Percentiles rank a stretch among this genome's conserved stretches.
Evolutionary conservation across 2,329 filamentous ascomycete species (phyloP).

Genomic region (Sphaerulina vaccinii): DNA sequence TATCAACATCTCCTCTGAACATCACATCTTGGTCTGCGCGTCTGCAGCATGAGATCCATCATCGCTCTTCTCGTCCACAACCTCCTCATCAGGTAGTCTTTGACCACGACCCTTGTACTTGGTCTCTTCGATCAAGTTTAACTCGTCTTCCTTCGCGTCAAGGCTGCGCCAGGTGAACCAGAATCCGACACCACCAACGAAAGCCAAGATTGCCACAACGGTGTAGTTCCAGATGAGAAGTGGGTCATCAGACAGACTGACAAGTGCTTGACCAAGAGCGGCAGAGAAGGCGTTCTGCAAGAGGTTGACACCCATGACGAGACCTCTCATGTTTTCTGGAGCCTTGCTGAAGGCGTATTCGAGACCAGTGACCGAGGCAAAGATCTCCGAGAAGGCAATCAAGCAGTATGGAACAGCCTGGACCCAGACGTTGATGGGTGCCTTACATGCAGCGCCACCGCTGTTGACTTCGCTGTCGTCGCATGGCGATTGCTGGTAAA

Average conservation of each 20-base stretch:
- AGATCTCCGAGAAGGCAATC: slow-evolving; percentile 46
- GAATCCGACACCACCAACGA: slow-evolving; percentile 62
- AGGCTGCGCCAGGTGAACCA: slow-evolving; percentile 67
- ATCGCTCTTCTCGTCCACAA: not conserved
- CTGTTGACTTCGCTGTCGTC: slow-evolving; percentile 18
- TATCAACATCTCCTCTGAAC: too few species aligned
- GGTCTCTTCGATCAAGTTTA: slow-evolving; percentile 58
- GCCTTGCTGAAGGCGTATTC: slow-evolving; percentile 50
- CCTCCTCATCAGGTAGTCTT: not conserved
- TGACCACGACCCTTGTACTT: slow-evolving; percentile 29
- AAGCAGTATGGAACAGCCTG: slow-evolving; percentile 47
- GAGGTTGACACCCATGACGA: slow-evolving; percentile 54
- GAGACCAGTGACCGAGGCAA: slow-evolving; percentile 47
- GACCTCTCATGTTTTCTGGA: slow-evolving; percentile 48
- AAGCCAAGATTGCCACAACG: slow-evolving; percentile 60
- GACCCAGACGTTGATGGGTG: slow-evolving; percentile 44
- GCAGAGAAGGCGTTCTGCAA: slow-evolving; percentile 60
- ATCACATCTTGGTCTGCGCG: too few species aligned
- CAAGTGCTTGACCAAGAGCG: slow-evolving; percentile 61
- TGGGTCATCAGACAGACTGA: slow-evolving; percentile 61
- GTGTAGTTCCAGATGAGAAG: slow-evolving; percentile 69
- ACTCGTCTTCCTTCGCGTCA: slow-evolving; percentile 65
- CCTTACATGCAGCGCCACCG: slow-evolving; percentile 34
- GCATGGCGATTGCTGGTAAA: slow-evolving; percentile 48
- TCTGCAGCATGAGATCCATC: too few species aligned